Evolutionary conservation across 495 filamentous ascomycete genomes (phyloP), one percentile per base, ranked within the genome.

Genomic region (Penicillium egyptiacum): DNA sequence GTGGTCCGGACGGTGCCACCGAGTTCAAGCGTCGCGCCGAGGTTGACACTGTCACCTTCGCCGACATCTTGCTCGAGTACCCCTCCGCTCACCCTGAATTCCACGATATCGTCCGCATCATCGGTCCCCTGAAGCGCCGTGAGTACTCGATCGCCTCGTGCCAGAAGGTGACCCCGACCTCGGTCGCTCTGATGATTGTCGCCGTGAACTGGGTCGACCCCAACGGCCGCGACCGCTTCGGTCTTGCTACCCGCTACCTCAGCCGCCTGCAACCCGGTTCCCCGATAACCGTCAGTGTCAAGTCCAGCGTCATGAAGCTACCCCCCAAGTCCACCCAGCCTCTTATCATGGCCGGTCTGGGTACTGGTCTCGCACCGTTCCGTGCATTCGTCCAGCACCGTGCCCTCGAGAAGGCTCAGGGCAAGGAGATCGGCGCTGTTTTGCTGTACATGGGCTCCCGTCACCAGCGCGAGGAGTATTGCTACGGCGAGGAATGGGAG

Each of bases 401-500:
- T 41, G 94, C 94, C 17, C 92, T 92, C 83, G 93, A 98, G 73
- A 95, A 96, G 75, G 84, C 88, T 33, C 90, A 95, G 75, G 94
- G 94, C 70, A 90, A 92, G 76, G 87, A 94, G 55, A 96, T 98
- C 64, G 94, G 94, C 44, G 78, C 91, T 28, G 92, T 97, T 54
- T 83, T 98, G 20, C 80, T 98, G 56, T 98, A 98, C 81, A 92
- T 98, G 81, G 94, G 94, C 61, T 92, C 90, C 6, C 91, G 94
- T 44, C 92, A 96, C 81, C 91, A 96, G 77, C 89, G 91, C 55
- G 95, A 98, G 76, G 94, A 98, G 76, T 98, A 98, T 72, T 88
- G 96, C 44, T 98, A 98, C 67, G 94, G 94, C 60, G 94, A 98
- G 77, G 94, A 98, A 72, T 98, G 94, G 94, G 95, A 98, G 74